A percentile compares a stretch with the other conserved stretches of the same genome.
Conservation (phyloP, 495 filamentous ascomycete genomes). For the Penicillium samsonianum region DNA sequence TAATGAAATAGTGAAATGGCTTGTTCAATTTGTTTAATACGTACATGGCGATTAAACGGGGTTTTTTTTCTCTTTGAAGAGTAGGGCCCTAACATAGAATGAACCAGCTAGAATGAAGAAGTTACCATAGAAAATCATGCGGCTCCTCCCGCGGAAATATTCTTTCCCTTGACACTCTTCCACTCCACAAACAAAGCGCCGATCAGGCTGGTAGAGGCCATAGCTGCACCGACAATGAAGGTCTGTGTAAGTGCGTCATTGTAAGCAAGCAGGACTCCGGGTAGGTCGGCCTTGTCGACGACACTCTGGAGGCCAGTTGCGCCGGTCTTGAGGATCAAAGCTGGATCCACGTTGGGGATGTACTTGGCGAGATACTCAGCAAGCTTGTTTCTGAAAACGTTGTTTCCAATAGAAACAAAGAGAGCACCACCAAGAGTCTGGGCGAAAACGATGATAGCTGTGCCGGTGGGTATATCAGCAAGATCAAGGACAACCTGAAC, state of each 20-base stretch:
- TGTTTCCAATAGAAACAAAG: conserved; percentile 65
- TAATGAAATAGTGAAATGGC: not conserved
- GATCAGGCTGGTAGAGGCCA: conserved; percentile 30
- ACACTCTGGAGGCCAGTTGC: conserved; percentile 30
- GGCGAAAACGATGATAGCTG: conserved; percentile 64
- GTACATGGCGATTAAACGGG: not conserved
- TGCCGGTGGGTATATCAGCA: conserved; percentile 26
- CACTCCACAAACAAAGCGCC: conserved; percentile 48
- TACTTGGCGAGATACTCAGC: conserved; percentile 43
- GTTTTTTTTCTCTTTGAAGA: not conserved
- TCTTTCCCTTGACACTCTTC: conserved; percentile 48
- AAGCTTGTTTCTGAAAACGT: conserved; percentile 62
- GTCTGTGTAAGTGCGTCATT: conserved; percentile 23
- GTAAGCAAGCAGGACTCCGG: not conserved
- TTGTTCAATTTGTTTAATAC: not conserved
- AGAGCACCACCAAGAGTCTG: conserved; percentile 71
- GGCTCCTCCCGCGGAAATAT: not conserved
- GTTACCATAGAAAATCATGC: not conserved
- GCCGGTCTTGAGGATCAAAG: conserved; percentile 54
- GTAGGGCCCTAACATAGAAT: not conserved
- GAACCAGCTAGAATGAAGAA: not conserved
- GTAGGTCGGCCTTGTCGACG: conserved; percentile 5
- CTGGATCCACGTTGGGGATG: conserved; percentile 48
- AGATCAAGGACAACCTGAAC: conserved; percentile 31
- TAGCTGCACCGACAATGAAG: conserved; percentile 29